Base-by-base conservation (phyloP, 2,329 filamentous ascomycete species). In the Fusarium scirpi region DNA sequence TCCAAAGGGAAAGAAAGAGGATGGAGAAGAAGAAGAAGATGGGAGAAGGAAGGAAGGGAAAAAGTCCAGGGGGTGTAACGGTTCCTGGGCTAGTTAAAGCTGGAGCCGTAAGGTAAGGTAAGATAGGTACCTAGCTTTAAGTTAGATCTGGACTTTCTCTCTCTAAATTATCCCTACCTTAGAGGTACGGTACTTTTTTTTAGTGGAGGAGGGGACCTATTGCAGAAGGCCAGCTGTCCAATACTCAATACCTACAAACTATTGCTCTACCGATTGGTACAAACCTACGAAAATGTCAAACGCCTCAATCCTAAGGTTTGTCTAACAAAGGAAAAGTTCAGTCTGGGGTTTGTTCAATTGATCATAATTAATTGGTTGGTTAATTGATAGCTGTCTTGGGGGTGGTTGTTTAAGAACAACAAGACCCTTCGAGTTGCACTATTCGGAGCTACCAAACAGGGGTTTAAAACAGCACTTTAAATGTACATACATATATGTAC, bases 161-260 rank as follows among this genome's bases (percentile, higher is more conserved):
- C n/a, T n/a, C 22, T 51, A 51, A 44, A 44, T 27, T 41, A 62
- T 65, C 62, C 63, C 63, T 66, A 49, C 44, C 45, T 59, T 62
- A 45, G 29, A 40, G 46, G 20, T 55, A 41, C 22, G 32, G 38
- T 41, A 55, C 46, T 44, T 66, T 65, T 38, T 66, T 64, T 64
- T 64, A 65, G 62, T 65, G 62, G 61, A 65, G 52, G 61, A 44
- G 45, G 54, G 47, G 38, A 45, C 58, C 62, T 68, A 68, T 65
- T 54, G 59, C 55, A 69, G 60, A 69, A 71, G 68, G 68, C 68
- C 68, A 71, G 68, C 64, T 71, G 68, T 71, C 59, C 68, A 71
- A 54, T 66, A 66, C 63, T 66, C 29, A 29, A 47, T 38, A n/a
- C 27, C 27, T 29, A 29, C 48, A 48, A 43, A 34, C 41, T 43